Evolutionary conservation across 192 early-diverging fungal genomes (phyloP).

Genomic region (Entomortierella parvispora): DNA sequence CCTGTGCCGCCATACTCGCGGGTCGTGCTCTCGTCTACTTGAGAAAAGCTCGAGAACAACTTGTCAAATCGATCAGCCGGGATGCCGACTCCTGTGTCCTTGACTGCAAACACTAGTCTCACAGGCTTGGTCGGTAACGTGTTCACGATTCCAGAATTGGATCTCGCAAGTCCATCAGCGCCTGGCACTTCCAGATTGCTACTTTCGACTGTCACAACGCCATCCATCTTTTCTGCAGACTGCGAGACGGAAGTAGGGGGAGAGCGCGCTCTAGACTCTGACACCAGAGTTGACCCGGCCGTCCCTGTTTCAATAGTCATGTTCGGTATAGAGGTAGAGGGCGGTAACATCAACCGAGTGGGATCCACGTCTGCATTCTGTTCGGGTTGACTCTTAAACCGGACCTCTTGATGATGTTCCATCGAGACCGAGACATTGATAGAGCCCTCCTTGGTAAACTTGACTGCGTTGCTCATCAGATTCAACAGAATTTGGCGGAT

Average conservation of each 20-base stretch:
- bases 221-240: too few relatives aligned
- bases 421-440: constrained; percentile 46
- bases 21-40: constrained; percentile 68
- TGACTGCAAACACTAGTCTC: constrained; percentile 48
- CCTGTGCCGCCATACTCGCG: constrained; percentile 70
- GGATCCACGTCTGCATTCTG: constrained; percentile 5
- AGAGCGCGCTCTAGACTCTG: too few relatives aligned
- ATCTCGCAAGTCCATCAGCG: background rate
- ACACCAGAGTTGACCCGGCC: too few relatives aligned
- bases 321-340: background rate
- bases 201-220: too few relatives aligned
- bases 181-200: background rate
- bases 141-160: constrained; percentile 11
- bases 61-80: constrained; percentile 61
- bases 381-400: constrained; percentile 10
- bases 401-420: constrained; percentile 26
- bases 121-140: constrained; percentile 22
- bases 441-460: constrained; percentile 60
- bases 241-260: too few relatives aligned
- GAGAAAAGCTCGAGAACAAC: constrained; percentile 72
- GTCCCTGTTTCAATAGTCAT: too few relatives aligned
- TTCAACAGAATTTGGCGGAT: constrained; percentile 65
- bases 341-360: constrained; percentile 12
- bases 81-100: constrained; percentile 76
- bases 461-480: constrained; percentile 63